Evolutionary conservation across 441 rosid species (phyloP).

Genomic region (Croton setiger): DNA sequence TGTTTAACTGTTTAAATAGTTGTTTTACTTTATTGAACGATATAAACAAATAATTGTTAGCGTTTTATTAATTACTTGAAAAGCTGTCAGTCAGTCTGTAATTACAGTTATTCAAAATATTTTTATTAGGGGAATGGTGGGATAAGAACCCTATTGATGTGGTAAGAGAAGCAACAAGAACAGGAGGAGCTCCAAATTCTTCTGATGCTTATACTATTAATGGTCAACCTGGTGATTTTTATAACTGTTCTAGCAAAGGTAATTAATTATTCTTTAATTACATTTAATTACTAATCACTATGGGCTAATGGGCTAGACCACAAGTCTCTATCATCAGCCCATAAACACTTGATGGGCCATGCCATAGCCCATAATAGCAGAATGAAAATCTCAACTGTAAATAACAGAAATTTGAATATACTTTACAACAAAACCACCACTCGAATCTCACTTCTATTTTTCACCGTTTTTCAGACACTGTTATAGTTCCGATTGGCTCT

Average conservation of each 20-base stretch:
- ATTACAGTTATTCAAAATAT: neutral
- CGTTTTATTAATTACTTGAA: no score
- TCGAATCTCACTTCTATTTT: no score
- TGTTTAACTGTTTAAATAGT: no score
- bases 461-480: constrained; percentile 45
- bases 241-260: constrained; percentile 79
- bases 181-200: constrained; percentile 71
- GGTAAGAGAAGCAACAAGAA: constrained; percentile 54
- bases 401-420: neutral
- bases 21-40: no score
- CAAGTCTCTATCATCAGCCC: neutral
- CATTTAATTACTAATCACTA: neutral
- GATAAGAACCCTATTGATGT: constrained; percentile 75
- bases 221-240: constrained; percentile 92
- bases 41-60: no score
- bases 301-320: neutral
- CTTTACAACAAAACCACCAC: neutral
- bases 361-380: neutral
- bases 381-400: neutral
- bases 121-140: constrained; percentile 85
- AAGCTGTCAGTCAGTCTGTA: no score
- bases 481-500: constrained; percentile 49
- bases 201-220: constrained; percentile 88
- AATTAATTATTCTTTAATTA: neutral
- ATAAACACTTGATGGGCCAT: neutral